These are phyloP conservation scores for Aspergillus pseudotamarii DNA, from an alignment of 2,329 filamentous ascomycete species.

Conservation along the genomic window DNA sequence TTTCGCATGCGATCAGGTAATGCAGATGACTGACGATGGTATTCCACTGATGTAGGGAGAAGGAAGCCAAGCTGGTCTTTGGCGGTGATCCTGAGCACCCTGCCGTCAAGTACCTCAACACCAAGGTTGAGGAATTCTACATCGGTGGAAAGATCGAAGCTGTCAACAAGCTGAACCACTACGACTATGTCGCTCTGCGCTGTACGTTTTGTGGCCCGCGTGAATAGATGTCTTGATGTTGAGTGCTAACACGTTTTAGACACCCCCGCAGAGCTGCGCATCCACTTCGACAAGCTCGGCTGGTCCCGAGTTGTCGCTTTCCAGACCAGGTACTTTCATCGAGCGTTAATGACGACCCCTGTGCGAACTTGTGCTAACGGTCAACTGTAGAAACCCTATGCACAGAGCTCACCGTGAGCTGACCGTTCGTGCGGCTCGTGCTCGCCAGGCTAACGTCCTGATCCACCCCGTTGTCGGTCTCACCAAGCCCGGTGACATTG, in stretches of 20 bases:
- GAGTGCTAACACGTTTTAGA: slow-evolving; percentile 51
- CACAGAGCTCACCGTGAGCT: slow-evolving; percentile 97
- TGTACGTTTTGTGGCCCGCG: slow-evolving; percentile 60
- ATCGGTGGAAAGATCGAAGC: slow-evolving; percentile 95
- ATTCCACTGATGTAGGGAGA: slow-evolving; percentile 57
- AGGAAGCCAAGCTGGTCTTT: slow-evolving; percentile 93
- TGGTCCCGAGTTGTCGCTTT: slow-evolving; percentile 98
- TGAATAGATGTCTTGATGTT: not conserved
- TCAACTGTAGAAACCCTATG: slow-evolving; percentile 80
- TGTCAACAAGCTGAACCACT: slow-evolving; percentile 93
- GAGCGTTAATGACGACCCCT: slow-evolving; percentile 21
- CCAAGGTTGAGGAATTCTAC: slow-evolving; percentile 82
- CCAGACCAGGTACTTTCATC: slow-evolving; percentile 67
- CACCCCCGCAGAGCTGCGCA: slow-evolving; percentile 89
- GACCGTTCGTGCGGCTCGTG: slow-evolving; percentile 93
- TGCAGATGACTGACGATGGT: slow-evolving; percentile 24
- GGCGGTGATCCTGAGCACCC: slow-evolving; percentile 90
- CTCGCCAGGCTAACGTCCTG: slow-evolving; percentile 95
- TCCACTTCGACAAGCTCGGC: slow-evolving; percentile 99
- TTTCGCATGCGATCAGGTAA: slow-evolving; percentile 29
- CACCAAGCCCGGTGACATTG: slow-evolving; percentile 98
- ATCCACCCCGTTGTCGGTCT: slow-evolving; percentile 98
- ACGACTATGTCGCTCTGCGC: slow-evolving; percentile 96
- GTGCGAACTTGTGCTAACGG: slow-evolving; percentile 1
- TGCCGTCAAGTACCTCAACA: slow-evolving; percentile 85